Base-by-base conservation (phyloP, 352 stramenopile species). In the Phytophthora fragariae region DNA sequence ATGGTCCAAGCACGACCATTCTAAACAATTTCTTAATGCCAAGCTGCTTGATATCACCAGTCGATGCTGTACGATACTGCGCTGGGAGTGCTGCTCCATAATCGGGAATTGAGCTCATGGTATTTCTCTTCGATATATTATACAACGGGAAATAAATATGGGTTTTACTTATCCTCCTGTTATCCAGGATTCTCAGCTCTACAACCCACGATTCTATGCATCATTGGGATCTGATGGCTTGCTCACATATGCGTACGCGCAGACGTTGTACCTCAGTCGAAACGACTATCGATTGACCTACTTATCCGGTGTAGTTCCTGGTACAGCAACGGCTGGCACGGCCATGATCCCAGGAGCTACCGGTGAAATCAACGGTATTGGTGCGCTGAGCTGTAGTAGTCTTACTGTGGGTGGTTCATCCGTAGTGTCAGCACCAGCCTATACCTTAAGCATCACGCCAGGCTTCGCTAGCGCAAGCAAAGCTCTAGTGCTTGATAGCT, bases 141-240 rank as follows among this genome's bases (percentile, higher is more conserved):
- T n/a, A 56, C 41, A 46, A 41, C 41, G 56, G 21, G 61, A 72
- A 66, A 66, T 55, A 49, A 65, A 21, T 35, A 57, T 49, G 15
- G 64, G 56, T 37, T 72, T 72, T 19, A 41, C 56, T 14, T 61
- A 66, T 39, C 56, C 64, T 21, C 56, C 60, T 14, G 47, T 57
- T 27, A 72, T 46, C 21, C 60, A 65, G 7, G 27, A 65, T 56
- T 65, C 55, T 31, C 31, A 46, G 9, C 58, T 65, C 24, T 71
- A 71, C 44, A 71, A 58, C 15, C 62, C 53, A 10, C 21, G 5
- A 37, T 72, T 66, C 56, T 72, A 62, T 56, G 56, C 65, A 19
- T 35, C 56, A 21, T 50, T 65, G 49, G 57, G 56, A 41, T 52
- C 15, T 7, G 61, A 12, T 57, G 57, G 57, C 2, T 65, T 56